These are phyloP conservation scores for Coniferiporia sulphurascens DNA, from an alignment of 1,284 basidiomycete genomes.

Conservation along the genomic window DNA sequence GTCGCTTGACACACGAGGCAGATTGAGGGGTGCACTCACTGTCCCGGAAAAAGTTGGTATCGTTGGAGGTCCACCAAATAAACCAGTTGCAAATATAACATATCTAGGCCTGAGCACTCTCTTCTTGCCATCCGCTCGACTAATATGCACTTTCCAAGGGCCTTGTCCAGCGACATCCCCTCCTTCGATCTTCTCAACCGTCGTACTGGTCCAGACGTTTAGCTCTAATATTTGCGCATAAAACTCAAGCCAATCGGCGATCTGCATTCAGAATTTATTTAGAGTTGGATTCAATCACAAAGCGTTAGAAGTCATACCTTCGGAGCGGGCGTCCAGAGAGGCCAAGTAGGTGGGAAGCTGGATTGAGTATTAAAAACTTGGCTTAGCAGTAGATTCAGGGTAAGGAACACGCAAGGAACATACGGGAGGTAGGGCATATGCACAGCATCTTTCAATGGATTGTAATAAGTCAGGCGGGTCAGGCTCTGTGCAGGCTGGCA, in stretches of 20 bases:
- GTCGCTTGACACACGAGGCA: background rate
- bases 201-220: slow-evolving; percentile 59
- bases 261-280: slow-evolving; percentile 29
- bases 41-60: slow-evolving; percentile 22
- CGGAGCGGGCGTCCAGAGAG: slow-evolving; percentile 44
- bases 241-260: slow-evolving; percentile 64
- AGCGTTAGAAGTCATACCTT: slow-evolving; percentile 32
- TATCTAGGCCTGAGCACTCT: slow-evolving; percentile 28
- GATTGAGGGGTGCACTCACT: background rate
- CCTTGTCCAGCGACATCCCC: slow-evolving; percentile 25
- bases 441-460: slow-evolving; percentile 40
- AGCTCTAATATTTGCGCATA: slow-evolving; percentile 63
- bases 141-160: slow-evolving; percentile 32
- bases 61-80: slow-evolving; percentile 32
- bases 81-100: slow-evolving; percentile 32
- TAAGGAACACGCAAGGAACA: slow-evolving; percentile 21
- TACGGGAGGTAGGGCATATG: slow-evolving; percentile 55
- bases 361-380: background rate
- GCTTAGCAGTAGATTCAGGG: background rate
- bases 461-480: slow-evolving; percentile 1
- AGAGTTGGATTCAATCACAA: slow-evolving; percentile 18
- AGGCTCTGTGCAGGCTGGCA: background rate
- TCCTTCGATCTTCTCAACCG: slow-evolving; percentile 20
- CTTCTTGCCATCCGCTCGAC: slow-evolving; percentile 23
- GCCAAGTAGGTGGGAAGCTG: slow-evolving; percentile 36